Base-by-base conservation (phyloP, 306 rosid species). In the Cyamopsis tetragonoloba region DNA sequence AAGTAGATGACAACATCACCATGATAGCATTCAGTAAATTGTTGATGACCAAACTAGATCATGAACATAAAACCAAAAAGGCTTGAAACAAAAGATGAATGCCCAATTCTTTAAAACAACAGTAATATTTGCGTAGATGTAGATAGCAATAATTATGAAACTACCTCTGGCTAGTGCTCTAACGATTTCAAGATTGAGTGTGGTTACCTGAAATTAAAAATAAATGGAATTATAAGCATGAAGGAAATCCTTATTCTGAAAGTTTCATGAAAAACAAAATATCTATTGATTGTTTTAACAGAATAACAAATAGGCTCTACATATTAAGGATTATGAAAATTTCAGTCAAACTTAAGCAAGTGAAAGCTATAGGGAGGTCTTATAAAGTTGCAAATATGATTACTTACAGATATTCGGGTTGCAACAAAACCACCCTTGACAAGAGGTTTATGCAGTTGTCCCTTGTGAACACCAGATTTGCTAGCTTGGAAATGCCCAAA, bases 381-480 rank as follows among this genome's bases (percentile, higher is more conserved):
- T 68, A 54, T 9, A 67, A 19, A 42, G 30, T 66, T 46, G 20
- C 12, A 23, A 73, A 15, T n/a, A n/a, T 9, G 35, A 53, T 35
- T 71, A 75, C 91, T 84, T 76, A 92, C 98, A 70, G 96, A 92
- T 64, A 92, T 89, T 41, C 96, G 86, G 13, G 98, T 92, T 50
- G 96, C 98, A 83, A 92, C 96, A 78, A 92, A 89, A 32, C 96
- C 96, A 50, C 91, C 97, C 82, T 87, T 93, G 80, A 93, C 98
- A 70, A 89, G 86, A 53, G 98, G 80, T 83, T 66, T 80, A 64
- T 71, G 55, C 77, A 90, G 72, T 62, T 87, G 93, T 66, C 98
- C 98, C 82, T 83, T 93, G 77, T 89, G 96, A 51, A 92, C 98
- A 56, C 96, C 88, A 18, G 98, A 92, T 86, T 87, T 79, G 85